Percentiles rank a stretch among this genome's conserved stretches.
phyloP scores from a whole-genome alignment of 805 yeast species.

The Danielia reshetovae region DNA sequence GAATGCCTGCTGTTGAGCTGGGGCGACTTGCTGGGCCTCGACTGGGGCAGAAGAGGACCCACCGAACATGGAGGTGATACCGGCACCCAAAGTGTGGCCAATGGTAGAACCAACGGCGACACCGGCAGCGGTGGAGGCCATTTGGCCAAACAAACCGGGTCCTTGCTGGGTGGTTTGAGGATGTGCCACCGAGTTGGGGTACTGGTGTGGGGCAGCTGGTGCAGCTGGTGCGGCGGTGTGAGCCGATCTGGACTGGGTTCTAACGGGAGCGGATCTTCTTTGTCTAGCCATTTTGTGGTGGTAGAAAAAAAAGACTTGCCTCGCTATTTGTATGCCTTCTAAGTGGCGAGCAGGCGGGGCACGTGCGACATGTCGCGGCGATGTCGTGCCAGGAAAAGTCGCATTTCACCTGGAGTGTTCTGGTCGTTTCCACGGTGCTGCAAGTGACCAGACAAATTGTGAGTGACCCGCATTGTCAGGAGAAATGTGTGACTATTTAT shows the following conservation, averaged over 20 bases:
- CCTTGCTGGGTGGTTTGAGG: conserved; percentile 42
- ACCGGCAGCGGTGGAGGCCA: conserved; percentile 99
- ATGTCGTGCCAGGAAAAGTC: neutral
- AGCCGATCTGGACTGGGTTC: conserved; percentile 62
- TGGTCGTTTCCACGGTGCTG: neutral
- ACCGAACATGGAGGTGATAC: conserved; percentile 83
- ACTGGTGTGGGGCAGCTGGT: conserved; percentile 13
- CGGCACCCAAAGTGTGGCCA: conserved; percentile 96
- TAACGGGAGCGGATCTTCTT: conserved; percentile 49
- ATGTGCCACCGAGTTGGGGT: conserved; percentile 39
- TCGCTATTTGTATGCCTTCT: neutral
- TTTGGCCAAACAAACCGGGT: conserved; percentile 92
- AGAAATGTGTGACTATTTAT: too few relatives aligned
- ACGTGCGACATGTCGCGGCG: neutral
- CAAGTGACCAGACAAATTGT: too few relatives aligned
- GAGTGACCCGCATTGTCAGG: too few relatives aligned
- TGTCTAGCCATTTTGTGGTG: conserved; percentile 55
- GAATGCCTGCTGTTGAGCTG: conserved; percentile 32
- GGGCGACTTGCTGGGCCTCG: conserved; percentile 42
- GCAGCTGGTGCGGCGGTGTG: conserved; percentile 64
- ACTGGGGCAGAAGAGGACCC: conserved; percentile 57
- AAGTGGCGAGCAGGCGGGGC: conserved; percentile 1
- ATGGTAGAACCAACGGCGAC: conserved; percentile 98
- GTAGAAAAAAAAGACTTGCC: neutral
- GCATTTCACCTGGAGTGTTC: too few relatives aligned